Percentiles rank a stretch among this genome's conserved stretches.
Conservation (phyloP, 2,329 filamentous ascomycete genomes). For the Aureobasidium melanogenum region DNA sequence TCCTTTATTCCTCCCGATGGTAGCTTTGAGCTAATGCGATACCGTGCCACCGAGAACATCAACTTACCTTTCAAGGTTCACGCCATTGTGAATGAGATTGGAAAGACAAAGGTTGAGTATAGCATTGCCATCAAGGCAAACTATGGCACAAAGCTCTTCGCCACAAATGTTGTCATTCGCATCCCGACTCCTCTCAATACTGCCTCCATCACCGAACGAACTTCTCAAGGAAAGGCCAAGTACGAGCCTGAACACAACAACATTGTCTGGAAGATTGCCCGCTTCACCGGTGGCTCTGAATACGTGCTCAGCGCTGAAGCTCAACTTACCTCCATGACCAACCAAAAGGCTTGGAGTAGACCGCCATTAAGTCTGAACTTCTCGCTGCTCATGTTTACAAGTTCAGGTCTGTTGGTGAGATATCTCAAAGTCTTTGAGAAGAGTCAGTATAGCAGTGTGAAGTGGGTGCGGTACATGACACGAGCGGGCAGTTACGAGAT, state of each 20-base stretch:
- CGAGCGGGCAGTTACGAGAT: conserved; percentile 97
- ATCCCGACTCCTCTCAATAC: conserved; percentile 97
- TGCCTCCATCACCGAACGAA: conserved; percentile 83
- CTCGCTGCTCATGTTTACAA: conserved; percentile 95
- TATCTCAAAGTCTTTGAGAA: conserved; percentile 99
- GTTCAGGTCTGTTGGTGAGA: conserved; percentile 79
- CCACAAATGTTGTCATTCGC: conserved; percentile 88
- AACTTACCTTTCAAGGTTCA: conserved; percentile 98
- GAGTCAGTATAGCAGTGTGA: conserved; percentile 96
- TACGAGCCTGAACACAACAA: conserved; percentile 98
- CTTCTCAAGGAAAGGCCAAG: conserved; percentile 92
- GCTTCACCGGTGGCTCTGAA: conserved; percentile 97
- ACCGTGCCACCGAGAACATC: conserved; percentile 95
- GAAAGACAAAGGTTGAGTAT: conserved; percentile 96
- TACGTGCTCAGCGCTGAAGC: conserved; percentile 93
- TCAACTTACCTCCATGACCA: conserved; percentile 90
- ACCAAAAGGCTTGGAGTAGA: conserved; percentile 92
- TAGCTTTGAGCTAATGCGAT: conserved; percentile 97
- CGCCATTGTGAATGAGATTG: conserved; percentile 94
- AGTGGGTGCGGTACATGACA: conserved; percentile 99
- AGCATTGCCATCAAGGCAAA: conserved; percentile 96
- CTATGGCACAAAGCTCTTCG: conserved; percentile 91
- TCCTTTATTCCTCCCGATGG: conserved; percentile 94
- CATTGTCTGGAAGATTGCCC: conserved; percentile 97
- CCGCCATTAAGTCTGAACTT: conserved; percentile 90